Evolutionary conservation across 2,329 filamentous ascomycete genomes (phyloP).

Genomic region (Lachnellula subtilissima): DNA sequence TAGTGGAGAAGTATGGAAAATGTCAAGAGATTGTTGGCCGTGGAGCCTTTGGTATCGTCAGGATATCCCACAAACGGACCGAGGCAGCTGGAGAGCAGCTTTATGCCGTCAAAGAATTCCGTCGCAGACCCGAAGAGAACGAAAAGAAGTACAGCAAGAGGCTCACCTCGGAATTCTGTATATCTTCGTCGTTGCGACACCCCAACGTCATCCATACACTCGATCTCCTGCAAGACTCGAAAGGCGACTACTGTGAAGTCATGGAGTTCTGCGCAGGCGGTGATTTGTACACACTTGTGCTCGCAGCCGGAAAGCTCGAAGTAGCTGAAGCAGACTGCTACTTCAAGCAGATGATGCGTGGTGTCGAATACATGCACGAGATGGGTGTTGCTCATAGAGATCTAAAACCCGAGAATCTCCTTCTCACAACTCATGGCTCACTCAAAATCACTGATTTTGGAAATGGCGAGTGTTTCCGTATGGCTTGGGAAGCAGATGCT

Average conservation of each 20-base stretch:
- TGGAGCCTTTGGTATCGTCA: constrained; percentile 93
- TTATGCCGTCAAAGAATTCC: constrained; percentile 97
- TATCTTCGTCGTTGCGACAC: constrained; percentile 92
- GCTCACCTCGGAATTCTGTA: constrained; percentile 95
- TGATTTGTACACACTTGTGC: constrained; percentile 88
- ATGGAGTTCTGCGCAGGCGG: constrained; percentile 99
- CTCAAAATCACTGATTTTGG: constrained; percentile 99
- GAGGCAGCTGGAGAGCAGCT: constrained; percentile 80
- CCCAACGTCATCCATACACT: constrained; percentile 98
- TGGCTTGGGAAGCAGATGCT: constrained; percentile 98
- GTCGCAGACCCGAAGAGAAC: constrained; percentile 86
- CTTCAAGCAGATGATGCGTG: constrained; percentile 99
- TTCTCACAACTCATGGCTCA: constrained; percentile 85
- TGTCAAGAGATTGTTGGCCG: constrained; percentile 96
- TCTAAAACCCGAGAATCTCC: constrained; percentile 91
- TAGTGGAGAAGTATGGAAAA: constrained; percentile 97
- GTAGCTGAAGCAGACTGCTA: constrained; percentile 93
- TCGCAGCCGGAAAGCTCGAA: constrained; percentile 86
- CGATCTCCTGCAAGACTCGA: constrained; percentile 89
- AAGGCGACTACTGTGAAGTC: constrained; percentile 96
- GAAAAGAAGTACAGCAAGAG: constrained; percentile 98
- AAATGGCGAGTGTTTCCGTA: constrained; percentile 97
- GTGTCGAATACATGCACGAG: constrained; percentile 98
- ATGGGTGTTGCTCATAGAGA: constrained; percentile 98
- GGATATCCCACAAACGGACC: constrained; percentile 93